A percentile compares a stretch with the other conserved stretches of the same genome.
These are phyloP conservation scores for Cryomyces minteri DNA, from an alignment of 495 filamentous ascomycete species.

Conservation along the genomic window DNA sequence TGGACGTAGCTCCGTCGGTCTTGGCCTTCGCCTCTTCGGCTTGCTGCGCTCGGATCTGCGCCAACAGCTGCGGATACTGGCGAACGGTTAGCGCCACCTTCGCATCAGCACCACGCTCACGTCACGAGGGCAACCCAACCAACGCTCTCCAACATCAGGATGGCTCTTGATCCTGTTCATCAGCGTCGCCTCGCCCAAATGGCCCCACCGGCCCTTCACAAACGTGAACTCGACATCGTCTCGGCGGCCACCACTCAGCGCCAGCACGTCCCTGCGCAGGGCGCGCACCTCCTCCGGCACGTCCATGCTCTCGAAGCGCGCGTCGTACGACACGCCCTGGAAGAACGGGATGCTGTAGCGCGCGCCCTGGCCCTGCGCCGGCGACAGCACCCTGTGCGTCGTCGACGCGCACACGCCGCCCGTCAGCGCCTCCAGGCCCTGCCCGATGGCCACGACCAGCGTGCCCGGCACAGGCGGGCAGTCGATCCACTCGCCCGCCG, in stretches of 20 bases:
- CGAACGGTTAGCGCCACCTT: background rate
- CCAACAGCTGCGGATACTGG: constrained; percentile 19
- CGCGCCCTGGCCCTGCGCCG: constrained; percentile 44
- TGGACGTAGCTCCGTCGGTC: background rate
- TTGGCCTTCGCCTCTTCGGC: constrained; percentile 3
- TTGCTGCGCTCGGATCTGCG: constrained; percentile 17
- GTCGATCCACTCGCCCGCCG: constrained; percentile 63
- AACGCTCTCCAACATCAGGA: constrained; percentile 72
- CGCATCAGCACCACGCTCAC: background rate
- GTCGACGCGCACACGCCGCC: constrained; percentile 73
- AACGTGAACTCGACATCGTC: constrained; percentile 75
- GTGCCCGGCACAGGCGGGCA: constrained; percentile 40
- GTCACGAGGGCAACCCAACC: constrained; percentile 22
- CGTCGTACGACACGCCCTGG: constrained; percentile 70
- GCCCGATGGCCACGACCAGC: constrained; percentile 79
- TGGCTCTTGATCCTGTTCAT: constrained; percentile 81
- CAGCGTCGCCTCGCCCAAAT: constrained; percentile 61
- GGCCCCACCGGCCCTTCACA: constrained; percentile 41
- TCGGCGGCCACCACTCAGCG: constrained; percentile 27
- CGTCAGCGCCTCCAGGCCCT: constrained; percentile 81
- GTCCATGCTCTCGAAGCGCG: constrained; percentile 56
- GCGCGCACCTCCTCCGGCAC: constrained; percentile 48
- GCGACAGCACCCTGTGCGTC: constrained; percentile 58
- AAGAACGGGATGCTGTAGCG: constrained; percentile 83
- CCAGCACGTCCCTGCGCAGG: constrained; percentile 33